These are phyloP conservation scores for Neolentinus lepideus DNA, from an alignment of 1,284 basidiomycete genomes.

Conservation along the genomic window DNA sequence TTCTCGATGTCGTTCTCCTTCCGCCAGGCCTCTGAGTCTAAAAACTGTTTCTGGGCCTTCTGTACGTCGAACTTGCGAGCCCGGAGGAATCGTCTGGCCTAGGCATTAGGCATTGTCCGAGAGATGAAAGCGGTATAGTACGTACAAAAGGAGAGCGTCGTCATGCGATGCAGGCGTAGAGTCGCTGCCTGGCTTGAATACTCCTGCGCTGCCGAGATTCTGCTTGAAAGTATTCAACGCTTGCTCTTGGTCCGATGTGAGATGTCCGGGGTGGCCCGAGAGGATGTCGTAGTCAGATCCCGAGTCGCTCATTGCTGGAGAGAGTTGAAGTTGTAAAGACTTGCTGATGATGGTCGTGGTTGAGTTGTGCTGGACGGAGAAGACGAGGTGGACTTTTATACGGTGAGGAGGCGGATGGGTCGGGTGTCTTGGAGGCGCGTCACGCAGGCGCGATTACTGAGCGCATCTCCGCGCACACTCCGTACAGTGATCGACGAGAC, in stretches of 20 bases:
- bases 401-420: neutral
- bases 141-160: constrained; percentile 62
- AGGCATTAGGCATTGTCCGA: neutral
- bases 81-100: constrained; percentile 66
- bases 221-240: constrained; percentile 46
- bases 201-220: constrained; percentile 34
- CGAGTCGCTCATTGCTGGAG: neutral
- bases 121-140: constrained; percentile 7
- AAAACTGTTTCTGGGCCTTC: constrained; percentile 67
- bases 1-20: constrained; percentile 49
- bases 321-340: neutral
- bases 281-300: constrained; percentile 22
- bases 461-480: too few relatives aligned
- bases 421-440: neutral
- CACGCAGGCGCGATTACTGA: neutral
- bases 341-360: neutral
- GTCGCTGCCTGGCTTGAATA: constrained; percentile 39
- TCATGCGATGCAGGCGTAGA: constrained; percentile 43
- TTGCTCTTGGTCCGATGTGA: constrained; percentile 38
- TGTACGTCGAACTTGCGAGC: constrained; percentile 57
- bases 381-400: neutral
- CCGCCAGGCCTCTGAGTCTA: constrained; percentile 59
- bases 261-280: constrained; percentile 46
- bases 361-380: neutral
- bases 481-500: too few relatives aligned